phyloP scores from a whole-genome alignment of 2,329 filamentous ascomycete genomes.

The Rutstroemia sp. region DNA sequence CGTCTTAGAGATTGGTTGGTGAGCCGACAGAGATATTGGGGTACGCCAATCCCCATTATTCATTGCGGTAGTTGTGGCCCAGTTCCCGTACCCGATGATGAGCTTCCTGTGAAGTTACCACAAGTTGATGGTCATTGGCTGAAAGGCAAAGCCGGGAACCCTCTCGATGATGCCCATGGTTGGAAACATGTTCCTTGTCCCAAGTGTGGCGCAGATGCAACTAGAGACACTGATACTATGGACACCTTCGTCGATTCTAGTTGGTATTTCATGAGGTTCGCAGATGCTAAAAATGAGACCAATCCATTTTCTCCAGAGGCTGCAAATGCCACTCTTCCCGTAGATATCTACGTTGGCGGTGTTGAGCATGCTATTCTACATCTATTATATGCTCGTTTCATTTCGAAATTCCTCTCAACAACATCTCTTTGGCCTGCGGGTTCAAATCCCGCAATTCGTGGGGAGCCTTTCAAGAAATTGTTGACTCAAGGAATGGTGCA shows the following conservation, averaged over 20 bases:
- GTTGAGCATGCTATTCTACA: constrained; percentile 89
- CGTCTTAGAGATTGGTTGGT: constrained; percentile 83
- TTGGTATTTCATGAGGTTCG: constrained; percentile 83
- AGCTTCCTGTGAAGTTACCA: constrained; percentile 72
- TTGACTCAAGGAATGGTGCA: constrained; percentile 93
- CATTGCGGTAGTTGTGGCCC: constrained; percentile 72
- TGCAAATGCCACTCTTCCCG: constrained; percentile 54
- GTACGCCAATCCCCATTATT: constrained; percentile 80
- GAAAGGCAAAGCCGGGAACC: constrained; percentile 65
- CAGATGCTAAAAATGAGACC: constrained; percentile 59
- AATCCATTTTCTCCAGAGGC: constrained; percentile 54
- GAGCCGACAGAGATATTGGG: constrained; percentile 90
- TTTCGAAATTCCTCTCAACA: constrained; percentile 74
- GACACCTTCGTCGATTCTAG: constrained; percentile 94
- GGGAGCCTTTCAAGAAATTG: constrained; percentile 75
- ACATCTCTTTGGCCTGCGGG: constrained; percentile 40
- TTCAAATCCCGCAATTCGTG: constrained; percentile 33
- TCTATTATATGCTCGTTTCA: constrained; percentile 81
- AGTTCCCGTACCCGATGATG: constrained; percentile 67
- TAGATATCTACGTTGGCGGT: constrained; percentile 84
- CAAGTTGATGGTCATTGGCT: constrained; percentile 61
- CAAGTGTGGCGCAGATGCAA: constrained; percentile 60
- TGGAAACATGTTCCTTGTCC: constrained; percentile 75
- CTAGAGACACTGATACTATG: constrained; percentile 89
- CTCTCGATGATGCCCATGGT: constrained; percentile 60